phyloP scores from a whole-genome alignment of 257 asterid species.

The Jacaranda mimosifolia region DNA sequence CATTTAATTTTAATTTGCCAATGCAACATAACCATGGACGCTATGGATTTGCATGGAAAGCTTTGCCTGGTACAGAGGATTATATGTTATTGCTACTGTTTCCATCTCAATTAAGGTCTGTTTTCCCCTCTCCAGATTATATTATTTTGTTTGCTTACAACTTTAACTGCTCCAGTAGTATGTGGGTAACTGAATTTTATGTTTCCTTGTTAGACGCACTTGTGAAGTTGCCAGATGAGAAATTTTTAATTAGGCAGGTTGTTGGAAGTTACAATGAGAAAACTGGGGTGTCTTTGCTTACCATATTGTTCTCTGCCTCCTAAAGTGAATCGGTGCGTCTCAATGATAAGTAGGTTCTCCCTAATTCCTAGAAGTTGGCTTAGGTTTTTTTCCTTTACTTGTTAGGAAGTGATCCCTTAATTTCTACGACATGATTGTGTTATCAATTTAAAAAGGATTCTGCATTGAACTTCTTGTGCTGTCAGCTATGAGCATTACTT shows the following conservation, averaged over 20 bases:
- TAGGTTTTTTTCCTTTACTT: not conserved
- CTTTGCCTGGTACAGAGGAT: not conserved
- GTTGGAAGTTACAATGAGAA: no score
- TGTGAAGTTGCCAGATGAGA: not conserved
- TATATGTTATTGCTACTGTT: not conserved
- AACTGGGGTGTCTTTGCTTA: no score
- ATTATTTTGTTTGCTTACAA: not conserved
- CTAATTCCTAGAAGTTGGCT: not conserved
- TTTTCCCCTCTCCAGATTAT: not conserved
- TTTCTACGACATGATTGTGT: not conserved
- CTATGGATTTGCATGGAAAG: not conserved
- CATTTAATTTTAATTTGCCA: not conserved
- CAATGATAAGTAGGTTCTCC: not conserved
- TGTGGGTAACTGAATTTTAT: not conserved
- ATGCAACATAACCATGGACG: not conserved
- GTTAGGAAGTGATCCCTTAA: not conserved
- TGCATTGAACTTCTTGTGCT: no score
- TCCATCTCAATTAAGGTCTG: not conserved
- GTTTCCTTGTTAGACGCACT: not conserved
- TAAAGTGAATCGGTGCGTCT: not conserved
- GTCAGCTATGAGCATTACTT: no score
- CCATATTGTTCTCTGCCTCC: not conserved
- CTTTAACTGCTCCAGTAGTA: not conserved
- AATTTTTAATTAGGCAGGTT: not conserved
- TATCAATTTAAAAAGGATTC: no score